Evolutionary conservation across 805 yeast species (phyloP), one percentile per base, ranked within the genome.

Genomic region (Hemisphaericaspora nanyangensis): DNA sequence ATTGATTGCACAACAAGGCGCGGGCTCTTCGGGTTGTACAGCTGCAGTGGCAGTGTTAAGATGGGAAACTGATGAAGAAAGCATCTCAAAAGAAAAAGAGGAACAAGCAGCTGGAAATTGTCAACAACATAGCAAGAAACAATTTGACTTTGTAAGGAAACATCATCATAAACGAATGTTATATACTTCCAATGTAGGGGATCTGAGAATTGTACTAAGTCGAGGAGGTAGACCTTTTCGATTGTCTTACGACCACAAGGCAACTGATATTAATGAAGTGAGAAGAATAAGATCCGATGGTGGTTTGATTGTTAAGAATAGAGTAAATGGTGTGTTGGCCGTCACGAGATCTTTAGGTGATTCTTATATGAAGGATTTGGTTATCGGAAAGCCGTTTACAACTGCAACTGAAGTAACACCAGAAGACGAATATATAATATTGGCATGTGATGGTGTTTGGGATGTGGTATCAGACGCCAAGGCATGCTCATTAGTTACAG

Each of bases 391-490:
- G 39, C 99, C 99, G 1, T 91, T 83, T 55, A 91, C 99, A 0
- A 87, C 98, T 0, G 79, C 88, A 33, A 88, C 95, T 1, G 88
- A 81, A 52, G 68, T 93, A 22, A 72, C 72, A 17, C 61, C 60
- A 1, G 68, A 65, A 8, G 96, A 90, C 58, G 84, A 84, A 49
- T 87, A 86, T 54, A 60, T 91, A 53, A 89, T 91, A 35, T 65
- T 91, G 43, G 98, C 97, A 0, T 93, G 98, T 60, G 99, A 91
- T 61, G 99, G 99, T 0, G 65, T 91, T 8, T 91, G 98, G 98
- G 99, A 91, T 59, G 97, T 91, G 4, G 74, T 90, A 37, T 72
- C 80, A 7, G 99, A 93, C 56, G 84, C 79, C 47, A 76, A 77
- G 40, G 98, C 98, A 0, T 85, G 93, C 41, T 82, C 82, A 40